phyloP scores from a whole-genome alignment of 371 early-diverging fungal species.

The Choanephora cucurbitarum region DNA sequence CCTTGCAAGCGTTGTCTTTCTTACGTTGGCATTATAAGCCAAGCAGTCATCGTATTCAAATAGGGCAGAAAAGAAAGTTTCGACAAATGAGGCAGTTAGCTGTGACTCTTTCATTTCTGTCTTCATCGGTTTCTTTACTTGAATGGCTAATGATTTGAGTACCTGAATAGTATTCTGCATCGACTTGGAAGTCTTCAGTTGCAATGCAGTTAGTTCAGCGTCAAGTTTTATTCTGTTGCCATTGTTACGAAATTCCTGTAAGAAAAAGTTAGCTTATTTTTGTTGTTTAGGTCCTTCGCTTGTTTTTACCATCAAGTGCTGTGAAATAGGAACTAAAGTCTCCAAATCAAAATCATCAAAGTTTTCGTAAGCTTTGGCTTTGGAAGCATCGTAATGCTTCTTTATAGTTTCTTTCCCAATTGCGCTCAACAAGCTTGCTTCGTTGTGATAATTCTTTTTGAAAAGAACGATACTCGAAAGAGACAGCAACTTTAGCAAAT shows the following conservation, averaged over 20 bases:
- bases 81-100: neutral
- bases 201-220: neutral
- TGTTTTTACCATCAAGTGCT: neutral
- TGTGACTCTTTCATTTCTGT: neutral
- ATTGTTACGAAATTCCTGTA: neutral
- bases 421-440: neutral
- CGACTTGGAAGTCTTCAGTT: neutral
- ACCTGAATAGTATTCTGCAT: neutral
- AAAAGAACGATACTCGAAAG: neutral
- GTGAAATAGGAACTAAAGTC: neutral
- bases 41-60: neutral
- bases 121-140: neutral
- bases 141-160: neutral
- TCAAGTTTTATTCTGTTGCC: neutral
- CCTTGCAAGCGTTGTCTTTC: neutral
- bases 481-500: neutral
- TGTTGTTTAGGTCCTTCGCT: neutral
- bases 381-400: neutral
- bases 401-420: neutral
- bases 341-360: neutral
- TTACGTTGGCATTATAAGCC: neutral
- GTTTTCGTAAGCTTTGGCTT: neutral
- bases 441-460: neutral
- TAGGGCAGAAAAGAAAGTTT: neutral
- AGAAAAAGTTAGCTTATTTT: neutral